Evolutionary conservation across 1,139 yeast genomes (phyloP), one percentile per base, ranked within the genome.

Genomic region (Suhomyces anneliseae): DNA sequence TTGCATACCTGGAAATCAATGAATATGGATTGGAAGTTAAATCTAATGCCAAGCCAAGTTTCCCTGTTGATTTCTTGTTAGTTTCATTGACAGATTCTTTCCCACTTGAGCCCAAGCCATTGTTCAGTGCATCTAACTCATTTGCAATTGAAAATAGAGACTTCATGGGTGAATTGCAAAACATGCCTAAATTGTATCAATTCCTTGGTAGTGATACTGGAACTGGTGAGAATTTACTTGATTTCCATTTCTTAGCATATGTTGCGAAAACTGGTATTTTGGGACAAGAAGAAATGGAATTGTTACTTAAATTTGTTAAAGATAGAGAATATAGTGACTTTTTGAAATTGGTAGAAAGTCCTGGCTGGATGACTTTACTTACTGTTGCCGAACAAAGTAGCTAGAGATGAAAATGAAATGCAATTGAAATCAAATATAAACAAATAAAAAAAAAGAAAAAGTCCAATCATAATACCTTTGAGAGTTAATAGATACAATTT

Each of bases 51-150:
- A 89, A 88, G 61, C 98, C 99, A 0, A 90, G 96, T 7, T 90
- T 95, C 66, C 99, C 99, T 0, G 95, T 90, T 12, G 99, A 95
- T 55, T 95, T 89, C 64, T 69, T 95, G 51, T 69, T 95, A 45
- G 96, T 93, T 0, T 86, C 97, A 3, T 70, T 93, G 51, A 87
- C 96, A 12, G 98, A 93, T 64, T 96, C 99, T 1, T 93, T 93
- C 78, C 96, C 97, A 2, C 73, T 80, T 49, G 73, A 73, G 0
- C 84, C 87, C 5, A 65, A 65, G 6, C 83, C 88, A 3, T 54
- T 73, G 45, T 81, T 84, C 59, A 66, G 66, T 4, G 56, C 63
- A 4, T 57, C 68, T 12, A 44, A 39, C 6, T 62, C 69, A 8
- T 92, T 88, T 67, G 82, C 92, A 3, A 80, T 90, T 62, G 95